phyloP scores from a whole-genome alignment of 345 rosid species.

The Toxicodendron radicans region DNA sequence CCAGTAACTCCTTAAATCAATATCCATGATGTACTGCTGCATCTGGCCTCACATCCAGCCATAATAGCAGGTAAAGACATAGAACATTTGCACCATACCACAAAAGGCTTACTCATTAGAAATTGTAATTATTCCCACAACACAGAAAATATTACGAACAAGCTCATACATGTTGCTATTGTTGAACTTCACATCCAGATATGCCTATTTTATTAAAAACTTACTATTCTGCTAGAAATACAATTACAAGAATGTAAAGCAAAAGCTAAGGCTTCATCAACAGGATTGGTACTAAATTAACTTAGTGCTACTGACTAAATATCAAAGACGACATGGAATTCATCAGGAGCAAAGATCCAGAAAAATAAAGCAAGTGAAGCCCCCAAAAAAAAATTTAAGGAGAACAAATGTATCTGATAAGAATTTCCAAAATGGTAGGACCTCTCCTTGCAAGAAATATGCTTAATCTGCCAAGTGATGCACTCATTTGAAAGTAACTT shows the following conservation, averaged over 20 bases:
- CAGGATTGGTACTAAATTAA: not conserved
- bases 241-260: not conserved
- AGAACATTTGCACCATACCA: slow-evolving; percentile 2
- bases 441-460: not conserved
- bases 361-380: not conserved
- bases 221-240: not conserved
- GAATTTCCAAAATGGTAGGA: not conserved
- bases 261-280: not conserved
- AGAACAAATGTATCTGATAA: not conserved
- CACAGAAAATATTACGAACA: not conserved
- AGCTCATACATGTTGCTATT: not conserved
- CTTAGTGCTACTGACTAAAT: not conserved
- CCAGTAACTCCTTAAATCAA: not conserved
- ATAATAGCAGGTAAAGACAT: not conserved
- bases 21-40: not conserved
- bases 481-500: not conserved
- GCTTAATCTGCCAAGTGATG: not conserved
- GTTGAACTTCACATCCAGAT: not conserved
- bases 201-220: not conserved
- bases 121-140: not conserved
- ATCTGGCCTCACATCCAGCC: too few relatives aligned
- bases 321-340: not conserved
- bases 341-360: slow-evolving; percentile 1
- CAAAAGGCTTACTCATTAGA: slow-evolving; percentile 1
- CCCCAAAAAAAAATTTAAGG: too few relatives aligned